Evolutionary conservation across 225 moss, liverwort and hornwort species (phyloP).

Genomic region (Polytrichum formosum): DNA sequence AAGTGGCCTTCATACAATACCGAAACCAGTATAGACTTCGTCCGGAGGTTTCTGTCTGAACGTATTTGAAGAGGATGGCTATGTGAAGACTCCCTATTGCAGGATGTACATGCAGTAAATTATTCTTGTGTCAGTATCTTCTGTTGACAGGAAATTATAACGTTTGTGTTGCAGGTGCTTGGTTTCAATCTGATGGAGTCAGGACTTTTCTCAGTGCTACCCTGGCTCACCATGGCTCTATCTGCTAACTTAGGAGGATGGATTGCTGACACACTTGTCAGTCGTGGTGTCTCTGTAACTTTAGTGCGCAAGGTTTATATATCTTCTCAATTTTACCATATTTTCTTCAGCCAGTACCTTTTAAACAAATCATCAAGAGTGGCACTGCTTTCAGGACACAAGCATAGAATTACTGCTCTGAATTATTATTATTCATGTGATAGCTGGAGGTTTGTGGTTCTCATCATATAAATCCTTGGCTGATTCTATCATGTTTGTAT

Average conservation of each 20-base stretch:
- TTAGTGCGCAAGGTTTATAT: constrained; percentile 77
- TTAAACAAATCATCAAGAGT: no score
- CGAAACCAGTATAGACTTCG: no score
- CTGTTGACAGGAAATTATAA: neutral
- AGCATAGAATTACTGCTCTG: no score
- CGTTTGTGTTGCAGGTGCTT: constrained; percentile 59
- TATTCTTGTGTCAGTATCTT: neutral
- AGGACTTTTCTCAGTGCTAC: constrained; percentile 92
- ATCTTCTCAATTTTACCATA: neutral
- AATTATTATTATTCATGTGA: no score
- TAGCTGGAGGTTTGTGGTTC: no score
- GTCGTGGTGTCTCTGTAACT: constrained; percentile 76
- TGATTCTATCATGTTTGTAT: neutral
- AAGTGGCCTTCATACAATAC: no score
- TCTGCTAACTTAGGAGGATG: constrained; percentile 95
- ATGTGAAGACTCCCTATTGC: no score
- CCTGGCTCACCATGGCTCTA: constrained; percentile 98
- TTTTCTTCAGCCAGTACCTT: no score
- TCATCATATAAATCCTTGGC: neutral
- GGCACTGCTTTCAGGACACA: no score
- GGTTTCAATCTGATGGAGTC: constrained; percentile 97
- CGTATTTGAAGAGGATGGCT: no score
- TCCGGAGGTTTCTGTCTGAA: no score
- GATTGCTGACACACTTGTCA: constrained; percentile 93
- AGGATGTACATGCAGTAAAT: neutral